A percentile compares a stretch with the other conserved stretches of the same genome.
phyloP scores from a whole-genome alignment of 169 alveolate genomes.

The Plasmodium inui region DNA sequence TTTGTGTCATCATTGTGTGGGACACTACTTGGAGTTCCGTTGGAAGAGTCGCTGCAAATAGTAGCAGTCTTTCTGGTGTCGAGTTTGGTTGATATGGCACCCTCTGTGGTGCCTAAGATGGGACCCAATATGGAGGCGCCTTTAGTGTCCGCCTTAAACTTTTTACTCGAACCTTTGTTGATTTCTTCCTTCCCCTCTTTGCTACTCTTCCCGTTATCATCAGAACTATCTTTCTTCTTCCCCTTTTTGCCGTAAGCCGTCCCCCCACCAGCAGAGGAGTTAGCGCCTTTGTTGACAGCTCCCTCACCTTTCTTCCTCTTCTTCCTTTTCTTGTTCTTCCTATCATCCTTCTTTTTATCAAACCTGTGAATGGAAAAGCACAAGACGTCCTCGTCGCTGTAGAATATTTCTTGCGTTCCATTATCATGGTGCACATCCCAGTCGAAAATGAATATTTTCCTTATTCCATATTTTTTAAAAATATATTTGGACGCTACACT shows the following conservation, averaged over 20 bases:
- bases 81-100: not conserved
- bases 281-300: not conserved
- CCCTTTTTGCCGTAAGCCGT: not conserved
- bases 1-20: not conserved
- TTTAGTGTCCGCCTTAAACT: not conserved
- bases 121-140: not conserved
- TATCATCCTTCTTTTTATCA: conserved; percentile 58
- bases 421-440: conserved; percentile 97
- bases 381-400: conserved; percentile 76
- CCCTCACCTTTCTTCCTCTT: not conserved
- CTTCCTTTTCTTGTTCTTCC: not conserved
- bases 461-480: conserved; percentile 85
- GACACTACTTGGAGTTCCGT: not conserved
- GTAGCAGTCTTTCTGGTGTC: not conserved
- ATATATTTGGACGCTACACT: conserved; percentile 94
- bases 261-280: not conserved
- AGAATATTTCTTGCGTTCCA: conserved; percentile 95
- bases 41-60: not conserved
- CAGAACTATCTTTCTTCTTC: not conserved
- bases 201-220: not conserved
- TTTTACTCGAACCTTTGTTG: not conserved
- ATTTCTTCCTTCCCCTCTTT: not conserved
- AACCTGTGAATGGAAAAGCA: conserved; percentile 82
- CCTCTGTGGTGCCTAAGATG: not conserved
- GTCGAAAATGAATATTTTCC: conserved; percentile 93